Conservation (phyloP, 1,284 basidiomycete species). For the Ustilago bromivora region DNA sequence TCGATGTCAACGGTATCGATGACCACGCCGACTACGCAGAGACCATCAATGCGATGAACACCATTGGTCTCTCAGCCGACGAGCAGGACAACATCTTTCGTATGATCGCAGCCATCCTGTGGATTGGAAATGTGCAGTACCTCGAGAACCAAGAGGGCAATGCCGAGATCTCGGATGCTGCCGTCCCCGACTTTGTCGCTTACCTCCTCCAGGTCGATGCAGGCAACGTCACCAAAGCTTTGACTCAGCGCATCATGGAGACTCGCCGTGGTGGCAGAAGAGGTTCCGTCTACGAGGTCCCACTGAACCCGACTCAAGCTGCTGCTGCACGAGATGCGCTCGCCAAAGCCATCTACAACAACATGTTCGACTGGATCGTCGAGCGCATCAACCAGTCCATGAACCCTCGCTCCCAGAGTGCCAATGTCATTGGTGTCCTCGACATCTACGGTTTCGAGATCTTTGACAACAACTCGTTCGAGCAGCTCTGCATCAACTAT, state of each 20-base stretch:
- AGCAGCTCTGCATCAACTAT: conserved; percentile 99
- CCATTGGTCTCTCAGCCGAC: conserved; percentile 84
- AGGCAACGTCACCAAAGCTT: conserved; percentile 82
- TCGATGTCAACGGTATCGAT: conserved; percentile 91
- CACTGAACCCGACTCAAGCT: conserved; percentile 93
- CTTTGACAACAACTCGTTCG: conserved; percentile 98
- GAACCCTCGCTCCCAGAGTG: conserved; percentile 79
- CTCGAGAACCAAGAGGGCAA: conserved; percentile 90
- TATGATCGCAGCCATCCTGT: conserved; percentile 90
- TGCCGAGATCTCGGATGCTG: conserved; percentile 81
- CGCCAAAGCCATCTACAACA: conserved; percentile 97
- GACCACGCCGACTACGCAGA: conserved; percentile 88
- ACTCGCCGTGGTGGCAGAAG: conserved; percentile 82
- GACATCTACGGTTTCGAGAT: conserved; percentile 95
- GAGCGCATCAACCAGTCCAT: conserved; percentile 94
- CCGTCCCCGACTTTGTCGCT: conserved; percentile 93
- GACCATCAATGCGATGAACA: conserved; percentile 93
- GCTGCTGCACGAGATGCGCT: conserved; percentile 88
- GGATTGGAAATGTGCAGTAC: conserved; percentile 89
- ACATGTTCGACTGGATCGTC: conserved; percentile 99
- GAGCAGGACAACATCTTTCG: conserved; percentile 95
- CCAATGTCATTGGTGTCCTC: conserved; percentile 94
- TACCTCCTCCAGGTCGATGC: conserved; percentile 92
- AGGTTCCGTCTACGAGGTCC: conserved; percentile 96
- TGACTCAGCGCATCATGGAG: conserved; percentile 89